These are phyloP conservation scores for Myxozyma geophila DNA, from an alignment of 805 yeast genomes.

Conservation along the genomic window DNA sequence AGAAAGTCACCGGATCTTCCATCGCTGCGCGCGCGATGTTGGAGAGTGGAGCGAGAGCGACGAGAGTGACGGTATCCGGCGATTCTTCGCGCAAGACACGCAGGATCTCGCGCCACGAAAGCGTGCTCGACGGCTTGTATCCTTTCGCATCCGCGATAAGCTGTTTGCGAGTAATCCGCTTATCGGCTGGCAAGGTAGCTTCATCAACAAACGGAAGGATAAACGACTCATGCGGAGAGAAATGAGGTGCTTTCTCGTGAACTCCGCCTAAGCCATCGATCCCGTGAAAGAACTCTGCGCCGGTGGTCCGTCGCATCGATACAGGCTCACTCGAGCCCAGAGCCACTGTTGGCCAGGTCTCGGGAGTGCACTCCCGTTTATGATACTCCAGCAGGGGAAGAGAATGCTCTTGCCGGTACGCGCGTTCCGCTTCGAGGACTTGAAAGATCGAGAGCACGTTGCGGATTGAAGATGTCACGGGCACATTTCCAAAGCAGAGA, in stretches of 20 bases:
- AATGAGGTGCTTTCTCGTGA: conserved; percentile 46
- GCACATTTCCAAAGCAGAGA: conserved; percentile 49
- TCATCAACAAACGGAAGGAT: conserved; percentile 38
- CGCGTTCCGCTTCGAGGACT: conserved; percentile 45
- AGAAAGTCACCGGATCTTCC: conserved; percentile 46
- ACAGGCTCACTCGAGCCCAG: conserved; percentile 45
- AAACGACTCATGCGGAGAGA: conserved; percentile 44
- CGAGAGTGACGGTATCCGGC: conserved; percentile 46
- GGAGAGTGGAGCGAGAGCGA: conserved; percentile 50
- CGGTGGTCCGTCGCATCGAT: conserved; percentile 40
- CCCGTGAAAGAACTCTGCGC: conserved; percentile 51
- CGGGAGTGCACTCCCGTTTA: conserved; percentile 8
- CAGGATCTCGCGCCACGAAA: conserved; percentile 47
- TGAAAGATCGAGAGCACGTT: conserved; percentile 46
- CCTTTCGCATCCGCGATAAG: conserved; percentile 35
- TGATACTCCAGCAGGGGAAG: conserved; percentile 37
- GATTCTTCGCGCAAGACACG: conserved; percentile 46
- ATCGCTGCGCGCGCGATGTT: conserved; percentile 50
- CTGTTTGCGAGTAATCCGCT: conserved; percentile 15
- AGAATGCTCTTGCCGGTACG: conserved; percentile 38
- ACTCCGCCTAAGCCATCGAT: conserved; percentile 50
- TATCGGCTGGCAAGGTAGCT: conserved; percentile 12
- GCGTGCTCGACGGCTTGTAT: conserved; percentile 41
- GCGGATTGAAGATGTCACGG: conserved; percentile 44
- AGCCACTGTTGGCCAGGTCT: conserved; percentile 42